Percentiles rank a stretch among this genome's conserved stretches.
phyloP scores from a whole-genome alignment of 164 flowering plant species.

The Umbellularia californica region DNA sequence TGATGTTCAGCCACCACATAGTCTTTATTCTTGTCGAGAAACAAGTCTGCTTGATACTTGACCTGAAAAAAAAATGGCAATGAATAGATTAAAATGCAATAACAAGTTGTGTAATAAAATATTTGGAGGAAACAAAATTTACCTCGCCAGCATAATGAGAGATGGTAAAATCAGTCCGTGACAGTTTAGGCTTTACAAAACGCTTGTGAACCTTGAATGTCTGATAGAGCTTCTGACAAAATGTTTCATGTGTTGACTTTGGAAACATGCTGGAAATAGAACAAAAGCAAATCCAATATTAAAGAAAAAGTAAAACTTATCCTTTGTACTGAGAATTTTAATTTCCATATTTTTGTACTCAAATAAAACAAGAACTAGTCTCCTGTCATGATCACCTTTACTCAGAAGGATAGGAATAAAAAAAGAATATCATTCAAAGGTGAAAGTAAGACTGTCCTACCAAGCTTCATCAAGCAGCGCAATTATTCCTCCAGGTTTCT shows the following conservation, averaged over 20 bases:
- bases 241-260: conserved; percentile 82
- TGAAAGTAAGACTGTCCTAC: conserved; percentile 34
- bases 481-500: conserved; percentile 97
- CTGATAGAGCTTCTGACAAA: conserved; percentile 76
- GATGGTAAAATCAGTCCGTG: conserved; percentile 66
- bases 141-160: conserved; percentile 95
- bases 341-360: too few relatives aligned
- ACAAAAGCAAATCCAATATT: neutral
- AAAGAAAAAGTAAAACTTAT: neutral
- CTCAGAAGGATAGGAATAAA: too few relatives aligned
- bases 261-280: conserved; percentile 73
- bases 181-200: conserved; percentile 71
- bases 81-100: neutral
- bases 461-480: conserved; percentile 97
- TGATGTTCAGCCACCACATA: conserved; percentile 99
- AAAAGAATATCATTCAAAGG: too few relatives aligned
- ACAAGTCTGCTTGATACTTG: conserved; percentile 87
- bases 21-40: conserved; percentile 98
- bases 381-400: too few relatives aligned
- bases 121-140: conserved; percentile 22
- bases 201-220: conserved; percentile 69
- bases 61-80: conserved; percentile 41
- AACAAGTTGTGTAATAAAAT: neutral
- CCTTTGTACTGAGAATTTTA: too few relatives aligned
- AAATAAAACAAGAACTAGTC: too few relatives aligned